A percentile compares a stretch with the other conserved stretches of the same genome.
phyloP scores from a whole-genome alignment of 305 asterid genomes.

The Rubia tinctorum region DNA sequence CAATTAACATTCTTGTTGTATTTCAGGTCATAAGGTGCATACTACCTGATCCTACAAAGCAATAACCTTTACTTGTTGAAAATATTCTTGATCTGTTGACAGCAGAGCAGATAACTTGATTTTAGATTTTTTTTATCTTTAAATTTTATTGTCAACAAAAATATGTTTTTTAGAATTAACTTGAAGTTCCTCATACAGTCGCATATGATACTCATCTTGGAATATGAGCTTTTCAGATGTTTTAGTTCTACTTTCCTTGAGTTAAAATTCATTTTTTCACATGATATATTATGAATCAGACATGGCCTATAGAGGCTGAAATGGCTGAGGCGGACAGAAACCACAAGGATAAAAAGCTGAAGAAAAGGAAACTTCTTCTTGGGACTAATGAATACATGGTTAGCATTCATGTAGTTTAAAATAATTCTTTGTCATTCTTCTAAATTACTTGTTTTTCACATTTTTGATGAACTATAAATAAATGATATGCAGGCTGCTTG shows the following conservation, averaged over 20 bases:
- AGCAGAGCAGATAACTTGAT: slow-evolving; percentile 78
- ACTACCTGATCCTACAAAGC: slow-evolving; percentile 82
- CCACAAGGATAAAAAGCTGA: slow-evolving; percentile 48
- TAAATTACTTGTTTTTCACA: neutral
- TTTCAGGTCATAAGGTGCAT: slow-evolving; percentile 71
- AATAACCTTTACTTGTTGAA: slow-evolving; percentile 76
- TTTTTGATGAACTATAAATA: neutral
- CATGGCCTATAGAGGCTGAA: slow-evolving; percentile 99
- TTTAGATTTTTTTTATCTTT: neutral
- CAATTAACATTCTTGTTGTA: neutral
- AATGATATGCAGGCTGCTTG: slow-evolving; percentile 77
- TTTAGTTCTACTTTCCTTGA: neutral
- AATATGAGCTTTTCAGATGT: neutral
- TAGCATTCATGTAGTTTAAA: neutral
- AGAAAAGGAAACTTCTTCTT: slow-evolving; percentile 60
- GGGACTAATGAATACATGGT: slow-evolving; percentile 98
- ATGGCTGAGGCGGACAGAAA: slow-evolving; percentile 86
- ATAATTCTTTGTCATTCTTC: neutral
- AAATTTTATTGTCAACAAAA: neutral
- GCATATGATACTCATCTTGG: neutral
- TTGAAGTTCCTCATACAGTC: neutral
- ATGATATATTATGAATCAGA: slow-evolving; percentile 40
- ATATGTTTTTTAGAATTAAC: neutral
- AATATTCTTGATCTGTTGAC: slow-evolving; percentile 82
- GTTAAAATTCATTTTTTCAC: neutral